Evolutionary conservation across 2,329 filamentous ascomycete genomes (phyloP).

Genomic region (Paecilomyces sp.): DNA sequence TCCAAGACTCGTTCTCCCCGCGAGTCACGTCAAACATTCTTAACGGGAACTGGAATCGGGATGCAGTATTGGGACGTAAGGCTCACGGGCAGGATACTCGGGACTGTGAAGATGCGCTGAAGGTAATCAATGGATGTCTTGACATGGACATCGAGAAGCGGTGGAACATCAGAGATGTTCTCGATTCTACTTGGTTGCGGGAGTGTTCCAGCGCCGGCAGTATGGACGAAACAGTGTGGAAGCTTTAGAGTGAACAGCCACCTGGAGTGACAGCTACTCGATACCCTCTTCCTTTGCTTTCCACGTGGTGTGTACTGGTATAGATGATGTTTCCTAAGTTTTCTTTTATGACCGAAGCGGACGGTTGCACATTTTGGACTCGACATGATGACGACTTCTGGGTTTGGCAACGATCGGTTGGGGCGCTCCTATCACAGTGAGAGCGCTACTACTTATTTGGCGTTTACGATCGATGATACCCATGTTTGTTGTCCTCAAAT

Average conservation of each 20-base stretch:
- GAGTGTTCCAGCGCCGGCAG: constrained; percentile 24
- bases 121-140: constrained; percentile 55
- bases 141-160: constrained; percentile 48
- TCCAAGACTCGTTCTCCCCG: constrained; percentile 53
- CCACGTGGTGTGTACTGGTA: background rate
- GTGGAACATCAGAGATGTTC: constrained; percentile 51
- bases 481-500: constrained; percentile 10
- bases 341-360: background rate
- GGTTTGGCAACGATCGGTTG: constrained; percentile 11
- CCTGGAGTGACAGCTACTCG: background rate
- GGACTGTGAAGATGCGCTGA: constrained; percentile 41
- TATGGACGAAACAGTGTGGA: constrained; percentile 27
- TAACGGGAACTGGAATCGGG: constrained; percentile 51
- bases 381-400: background rate
- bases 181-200: constrained; percentile 50
- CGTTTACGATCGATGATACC: constrained; percentile 24
- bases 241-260: constrained; percentile 18
- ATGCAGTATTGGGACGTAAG: constrained; percentile 39
- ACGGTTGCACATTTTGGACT: background rate
- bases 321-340: background rate
- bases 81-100: constrained; percentile 26
- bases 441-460: constrained; percentile 16
- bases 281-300: background rate
- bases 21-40: constrained; percentile 54
- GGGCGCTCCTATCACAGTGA: constrained; percentile 10